Evolutionary conservation across 805 yeast species (phyloP), one percentile per base, ranked within the genome.

Genomic region (Kregervanrija pseudodelftensis): DNA sequence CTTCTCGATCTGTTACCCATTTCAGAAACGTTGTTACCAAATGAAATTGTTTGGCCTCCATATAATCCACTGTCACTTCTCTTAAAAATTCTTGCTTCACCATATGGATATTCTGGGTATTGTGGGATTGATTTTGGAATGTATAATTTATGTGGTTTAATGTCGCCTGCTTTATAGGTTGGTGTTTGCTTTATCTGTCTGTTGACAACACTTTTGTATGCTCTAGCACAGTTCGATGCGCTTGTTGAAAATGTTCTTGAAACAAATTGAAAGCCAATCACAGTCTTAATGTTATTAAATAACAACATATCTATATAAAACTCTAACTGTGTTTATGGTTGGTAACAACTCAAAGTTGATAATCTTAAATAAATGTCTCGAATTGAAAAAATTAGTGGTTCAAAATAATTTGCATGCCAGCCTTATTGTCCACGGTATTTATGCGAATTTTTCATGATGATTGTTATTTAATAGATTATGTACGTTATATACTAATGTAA

Each of bases 21-120:
- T 60, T 88, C 95, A 12, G 95, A 79, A 47, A 90, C 74, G 46
- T 78, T 76, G 64, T 87, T 78, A 54, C 96, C 95, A 50, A 80
- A 74, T 51, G 78, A 80, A 41, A 86, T 76, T 58, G 82, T 83
- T 45, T 85, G 77, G 12, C 96, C 99, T 17, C 98, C 99, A 61
- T 77, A 91, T 36, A 93, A 72, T 5, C 98, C 99, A 42, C 82
- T 69, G 62, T 91, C 87, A 54, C 90, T 80, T 65, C 89, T 84
- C 61, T 89, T 89, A 70, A 80, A 91, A 49, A 79, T 73, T 43
- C 70, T 66, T 3, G 96, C 74, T 47, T 85, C 89, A 28, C 91
- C 91, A 64, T 82, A 91, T 42, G 85, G 82, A 60, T 85, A 85
- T 9, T 72, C 80, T 10, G 93, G 93, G 52, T 70, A 70, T 39